Evolutionary conservation across 2,329 filamentous ascomycete species (phyloP).

Genomic region (Aspergillus jensenii): DNA sequence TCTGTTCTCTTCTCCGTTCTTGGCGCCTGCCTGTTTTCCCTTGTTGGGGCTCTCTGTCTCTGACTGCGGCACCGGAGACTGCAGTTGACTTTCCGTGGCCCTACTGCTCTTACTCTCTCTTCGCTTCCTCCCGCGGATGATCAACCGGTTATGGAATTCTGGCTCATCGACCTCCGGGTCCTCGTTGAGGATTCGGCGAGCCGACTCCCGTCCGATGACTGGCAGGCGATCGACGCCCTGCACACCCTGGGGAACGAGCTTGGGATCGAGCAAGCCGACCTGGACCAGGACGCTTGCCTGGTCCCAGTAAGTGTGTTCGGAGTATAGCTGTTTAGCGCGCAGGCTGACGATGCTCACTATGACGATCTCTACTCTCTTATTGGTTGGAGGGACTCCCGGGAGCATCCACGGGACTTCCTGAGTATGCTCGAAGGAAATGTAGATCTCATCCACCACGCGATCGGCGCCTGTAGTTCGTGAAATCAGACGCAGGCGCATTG

Average conservation of each 20-base stretch:
- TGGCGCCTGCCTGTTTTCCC: not conserved
- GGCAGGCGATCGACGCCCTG: conserved; percentile 39
- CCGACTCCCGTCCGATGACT: conserved; percentile 41
- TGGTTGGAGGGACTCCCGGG: conserved; percentile 57
- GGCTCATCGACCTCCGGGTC: conserved; percentile 34
- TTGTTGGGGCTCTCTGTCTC: not conserved
- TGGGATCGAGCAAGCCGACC: conserved; percentile 58
- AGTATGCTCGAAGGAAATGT: conserved; percentile 58
- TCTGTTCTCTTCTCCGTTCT: not conserved
- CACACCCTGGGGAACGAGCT: conserved; percentile 50
- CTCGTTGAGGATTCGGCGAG: conserved; percentile 41
- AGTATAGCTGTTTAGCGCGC: conserved; percentile 53
- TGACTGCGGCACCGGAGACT: not conserved
- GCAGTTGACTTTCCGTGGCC: not conserved
- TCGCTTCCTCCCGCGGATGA: conserved; percentile 21
- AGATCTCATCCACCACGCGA: conserved; percentile 62
- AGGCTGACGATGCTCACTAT: conserved; percentile 59
- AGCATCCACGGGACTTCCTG: conserved; percentile 59
- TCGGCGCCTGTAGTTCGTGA: conserved; percentile 59
- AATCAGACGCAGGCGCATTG: conserved; percentile 54
- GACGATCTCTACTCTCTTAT: conserved; percentile 57
- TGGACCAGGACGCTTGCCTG: conserved; percentile 62
- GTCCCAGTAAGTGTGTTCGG: conserved; percentile 63
- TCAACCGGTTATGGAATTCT: conserved; percentile 36
- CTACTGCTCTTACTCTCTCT: conserved; percentile 23